A percentile compares a stretch with the other conserved stretches of the same genome.
Conservation (phyloP, 495 filamentous ascomycete species). For the Neurospora terricola region DNA sequence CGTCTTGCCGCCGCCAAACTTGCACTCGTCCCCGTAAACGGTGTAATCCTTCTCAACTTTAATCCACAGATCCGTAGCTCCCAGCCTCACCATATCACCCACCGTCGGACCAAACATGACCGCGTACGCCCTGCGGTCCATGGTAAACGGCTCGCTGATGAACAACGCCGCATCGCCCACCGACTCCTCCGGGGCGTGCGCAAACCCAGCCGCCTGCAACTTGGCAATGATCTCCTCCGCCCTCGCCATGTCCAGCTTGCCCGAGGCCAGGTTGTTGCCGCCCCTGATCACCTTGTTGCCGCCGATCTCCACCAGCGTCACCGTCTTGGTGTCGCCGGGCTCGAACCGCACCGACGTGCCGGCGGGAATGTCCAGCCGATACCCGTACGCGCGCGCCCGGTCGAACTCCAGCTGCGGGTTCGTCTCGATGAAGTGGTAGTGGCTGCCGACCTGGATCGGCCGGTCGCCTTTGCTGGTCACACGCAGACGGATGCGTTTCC, state of each 20-base stretch:
- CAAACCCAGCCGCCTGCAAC: constrained; percentile 64
- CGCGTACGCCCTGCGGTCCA: constrained; percentile 70
- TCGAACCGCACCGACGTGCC: constrained; percentile 93
- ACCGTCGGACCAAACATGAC: constrained; percentile 90
- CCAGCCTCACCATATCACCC: constrained; percentile 74
- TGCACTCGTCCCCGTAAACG: constrained; percentile 85
- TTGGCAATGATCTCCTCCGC: constrained; percentile 54
- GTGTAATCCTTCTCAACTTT: constrained; percentile 83
- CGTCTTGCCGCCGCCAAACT: constrained; percentile 93
- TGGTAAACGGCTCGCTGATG: constrained; percentile 48
- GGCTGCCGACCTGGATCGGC: constrained; percentile 87
- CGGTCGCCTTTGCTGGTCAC: constrained; percentile 85
- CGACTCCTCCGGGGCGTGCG: constrained; percentile 56
- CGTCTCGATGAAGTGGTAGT: constrained; percentile 94
- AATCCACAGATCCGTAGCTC: constrained; percentile 83
- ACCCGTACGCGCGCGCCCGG: constrained; percentile 74
- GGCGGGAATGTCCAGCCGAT: constrained; percentile 78
- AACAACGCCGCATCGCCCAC: constrained; percentile 37
- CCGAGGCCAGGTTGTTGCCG: constrained; percentile 71
- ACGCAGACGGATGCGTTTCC: constrained; percentile 60
- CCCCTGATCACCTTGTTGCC: constrained; percentile 75
- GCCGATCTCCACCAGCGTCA: constrained; percentile 85
- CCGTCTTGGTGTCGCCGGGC: constrained; percentile 86
- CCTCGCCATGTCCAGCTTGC: constrained; percentile 52
- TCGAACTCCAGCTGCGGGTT: constrained; percentile 91